Percentiles rank a stretch among this genome's conserved stretches.
Evolutionary conservation across 2,329 filamentous ascomycete species (phyloP).

Genomic region (Microascus cirrosus): DNA sequence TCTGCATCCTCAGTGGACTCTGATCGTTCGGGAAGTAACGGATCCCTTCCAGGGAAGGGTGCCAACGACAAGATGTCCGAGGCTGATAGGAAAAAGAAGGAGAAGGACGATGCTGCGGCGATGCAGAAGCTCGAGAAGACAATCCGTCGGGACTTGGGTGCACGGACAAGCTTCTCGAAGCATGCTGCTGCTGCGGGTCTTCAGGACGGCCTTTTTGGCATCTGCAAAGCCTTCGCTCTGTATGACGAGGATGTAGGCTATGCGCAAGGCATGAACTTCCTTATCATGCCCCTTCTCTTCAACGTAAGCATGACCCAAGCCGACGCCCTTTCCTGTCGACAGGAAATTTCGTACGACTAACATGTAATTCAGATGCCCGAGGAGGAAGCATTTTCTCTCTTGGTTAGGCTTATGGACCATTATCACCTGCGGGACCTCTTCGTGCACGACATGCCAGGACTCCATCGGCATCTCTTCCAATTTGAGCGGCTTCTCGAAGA

Average conservation of each 20-base stretch:
- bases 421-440: conserved; percentile 91
- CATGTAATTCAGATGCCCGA: conserved; percentile 63
- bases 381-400: conserved; percentile 88
- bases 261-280: conserved; percentile 97
- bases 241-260: conserved; percentile 94
- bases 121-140: conserved; percentile 80
- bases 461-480: conserved; percentile 87
- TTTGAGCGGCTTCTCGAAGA: conserved; percentile 94
- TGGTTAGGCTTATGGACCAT: conserved; percentile 93
- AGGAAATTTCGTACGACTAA: too few species aligned
- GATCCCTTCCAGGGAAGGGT: conserved; percentile 40
- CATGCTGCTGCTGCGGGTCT: conserved; percentile 84
- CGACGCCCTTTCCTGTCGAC: too few species aligned
- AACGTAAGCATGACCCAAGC: conserved; percentile 49
- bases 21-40: conserved; percentile 54
- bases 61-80: conserved; percentile 44
- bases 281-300: conserved; percentile 92
- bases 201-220: conserved; percentile 85
- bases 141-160: conserved; percentile 83
- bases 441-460: conserved; percentile 87
- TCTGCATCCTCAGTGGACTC: conserved; percentile 81
- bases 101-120: conserved; percentile 63
- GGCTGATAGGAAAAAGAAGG: conserved; percentile 63
- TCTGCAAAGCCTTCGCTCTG: conserved; percentile 95
- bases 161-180: conserved; percentile 92